Base-by-base conservation (phyloP, 768 basidiomycete genomes). In the Fomitopsis serialis region DNA sequence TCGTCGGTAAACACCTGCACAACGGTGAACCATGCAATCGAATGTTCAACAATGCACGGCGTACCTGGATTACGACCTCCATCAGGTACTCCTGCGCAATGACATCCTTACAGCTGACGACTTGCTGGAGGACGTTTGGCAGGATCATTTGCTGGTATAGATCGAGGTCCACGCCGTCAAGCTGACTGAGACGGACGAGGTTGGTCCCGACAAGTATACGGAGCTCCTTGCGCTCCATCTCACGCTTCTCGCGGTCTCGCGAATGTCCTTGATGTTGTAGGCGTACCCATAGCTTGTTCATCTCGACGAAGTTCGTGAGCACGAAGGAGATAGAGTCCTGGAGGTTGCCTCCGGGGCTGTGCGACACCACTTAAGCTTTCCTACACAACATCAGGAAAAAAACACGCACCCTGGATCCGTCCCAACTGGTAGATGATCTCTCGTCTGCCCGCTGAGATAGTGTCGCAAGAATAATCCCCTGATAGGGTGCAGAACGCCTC, bases 271-370 rank as follows among this genome's bases (percentile, higher is more conserved):
- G 92, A 64, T 99, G 97, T 69, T 98, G 97, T 11, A 98, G 78
- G 37, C 97, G 90, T 2, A 99, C 96, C 97, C 97, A 98, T 22
- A 98, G 85, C 68, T 98, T 99, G 79, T 98, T 98, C 96, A 98
- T 99, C 67, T 99, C 97, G 66, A 99, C 92, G 64, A 99, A 98
- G 70, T 98, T 98, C 55, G 94, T 98, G 54, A 99, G 78, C 37
- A 98, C 94, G 66, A 98, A 98, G 2, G 83, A 82, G 57, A 92
- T 96, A 1, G 95, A 98, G 70, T 99, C 97, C 71, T 94, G 87
- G 2, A 99, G 76, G 66, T 93, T 91, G 45, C 96, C 97, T 45
- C 74, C 69, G 15, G 94, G 90, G 17, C 94, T 97, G 50, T 12
- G 22, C 15, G 55, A 37, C 13, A 3, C 1, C 21, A 27, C 27